Base-by-base conservation (phyloP, 2,329 filamentous ascomycete genomes). In the Talaromyces sp. region DNA sequence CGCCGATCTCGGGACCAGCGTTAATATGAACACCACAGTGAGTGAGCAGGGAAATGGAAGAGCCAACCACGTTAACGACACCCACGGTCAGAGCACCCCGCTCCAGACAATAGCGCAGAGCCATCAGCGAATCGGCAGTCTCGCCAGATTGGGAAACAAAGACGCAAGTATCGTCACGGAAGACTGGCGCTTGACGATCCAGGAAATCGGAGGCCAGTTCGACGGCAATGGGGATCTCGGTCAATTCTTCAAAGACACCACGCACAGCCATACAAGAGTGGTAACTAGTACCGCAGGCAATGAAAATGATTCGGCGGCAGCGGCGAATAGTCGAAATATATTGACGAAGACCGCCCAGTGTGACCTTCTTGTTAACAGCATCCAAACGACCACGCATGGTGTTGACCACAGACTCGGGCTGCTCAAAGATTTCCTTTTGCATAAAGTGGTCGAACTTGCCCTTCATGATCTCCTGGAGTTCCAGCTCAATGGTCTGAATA, bases 391-490 rank as follows among this genome's bases (percentile, higher is more conserved):
- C 94, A 86, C 94, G 91, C 94, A 99, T 99, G 64, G 94, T 97
- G 85, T 99, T 99, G 81, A 99, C 87, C 57, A 99, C 91, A 13
- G 94, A 99, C 80, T 99, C 94, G 70, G 94, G 94, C 82, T 99
- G 94, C 83, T 99, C 94, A 76, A 99, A 99, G 70, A 99, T 99
- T 77, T 99, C 94, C 86, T 99, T 99, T 77, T 99, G 94, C 94
- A 99, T 99, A 83, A 97, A 99, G 81, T 99, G 94, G 76, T 99
- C 94, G 78, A 97, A 99, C 75, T 94, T 95, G 77, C 94, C 94
- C 88, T 99, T 99, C 94, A 99, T 99, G 78, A 99, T 99, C 82
- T 99, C 92, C 82, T 99, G 94, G 61, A 99, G 88, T 82, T 99
- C 91, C 46, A 99, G 89, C 82, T 99, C 94, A 51, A 99, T 86